Base-by-base conservation (phyloP, 2,329 filamentous ascomycete genomes). In the Rutstroemia sydowiana region DNA sequence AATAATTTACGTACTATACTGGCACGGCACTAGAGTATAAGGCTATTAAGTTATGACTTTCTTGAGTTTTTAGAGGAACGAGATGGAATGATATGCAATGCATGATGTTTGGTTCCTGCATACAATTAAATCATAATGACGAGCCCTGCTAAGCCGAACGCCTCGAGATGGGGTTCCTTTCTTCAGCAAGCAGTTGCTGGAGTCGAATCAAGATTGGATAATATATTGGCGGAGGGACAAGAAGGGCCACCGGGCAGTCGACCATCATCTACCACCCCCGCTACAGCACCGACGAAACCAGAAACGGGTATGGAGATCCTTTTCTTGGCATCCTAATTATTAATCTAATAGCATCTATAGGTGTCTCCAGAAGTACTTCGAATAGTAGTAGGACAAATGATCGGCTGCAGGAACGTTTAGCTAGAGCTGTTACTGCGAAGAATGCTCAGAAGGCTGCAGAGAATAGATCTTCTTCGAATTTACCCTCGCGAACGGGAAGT, bases 151-250 rank as follows among this genome's bases (percentile, higher is more conserved):
- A 67, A 70, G 51, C 59, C 79, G 59, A 23, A n/a, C n/a, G 73
- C 77, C 55, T 78, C 79, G 46, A 78, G 79, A 81, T 90, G 87
- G 87, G 86, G 85, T 42, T 82, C 82, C 30, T 85, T 95, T 66
- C 77, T 96, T 55, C 87, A 90, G 59, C 88, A 92, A 69, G 91
- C 92, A 57, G 89, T 97, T 55, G 90, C 91, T 50, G 91, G 91
- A 55, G 87, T 98, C 53, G 93, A 98, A 72, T 95, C 91, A 54
- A 84, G 88, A 40, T 79, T 98, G 54, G 93, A 98, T 68, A 91
- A 81, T 45, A 95, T 98, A 53, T 78, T 98, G 55, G 83, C 89
- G 49, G 91, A 96, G 59, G 83, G 88, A 51, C 82, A 85, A 40
- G 79, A 80, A 44, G 68, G 48, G 28, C 36, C 20, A 13, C 43